Conservation (phyloP, 768 basidiomycete genomes). For the Auricularia cornea region DNA sequence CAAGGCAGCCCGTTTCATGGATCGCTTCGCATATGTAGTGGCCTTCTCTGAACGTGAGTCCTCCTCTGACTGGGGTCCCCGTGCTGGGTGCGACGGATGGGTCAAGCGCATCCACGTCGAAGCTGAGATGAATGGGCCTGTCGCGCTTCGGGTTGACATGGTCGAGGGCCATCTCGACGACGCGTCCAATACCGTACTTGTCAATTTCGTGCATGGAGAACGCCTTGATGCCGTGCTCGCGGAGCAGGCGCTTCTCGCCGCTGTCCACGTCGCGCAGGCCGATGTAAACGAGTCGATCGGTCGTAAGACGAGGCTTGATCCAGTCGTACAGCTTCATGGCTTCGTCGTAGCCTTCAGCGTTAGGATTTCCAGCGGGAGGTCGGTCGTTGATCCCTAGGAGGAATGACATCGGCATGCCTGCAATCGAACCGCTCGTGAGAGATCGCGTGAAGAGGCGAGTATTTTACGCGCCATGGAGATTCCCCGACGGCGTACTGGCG, state of each 20-base stretch:
- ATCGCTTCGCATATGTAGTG: conserved; percentile 95
- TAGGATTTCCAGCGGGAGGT: not conserved
- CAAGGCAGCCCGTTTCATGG: conserved; percentile 85
- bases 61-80: conserved; percentile 90
- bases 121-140: conserved; percentile 87
- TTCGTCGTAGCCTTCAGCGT: conserved; percentile 36
- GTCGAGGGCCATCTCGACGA: conserved; percentile 94
- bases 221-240: conserved; percentile 76
- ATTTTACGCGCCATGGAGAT: conserved; percentile 63
- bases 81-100: conserved; percentile 95
- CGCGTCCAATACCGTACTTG: conserved; percentile 83
- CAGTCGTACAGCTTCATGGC: conserved; percentile 41
- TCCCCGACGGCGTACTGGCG: conserved; percentile 47
- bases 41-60: conserved; percentile 94
- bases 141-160: conserved; percentile 81
- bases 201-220: conserved; percentile 88
- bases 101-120: conserved; percentile 93
- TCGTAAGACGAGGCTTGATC: conserved; percentile 56
- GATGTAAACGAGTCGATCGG: conserved; percentile 87
- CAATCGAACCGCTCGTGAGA: too few species aligned
- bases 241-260: conserved; percentile 81
- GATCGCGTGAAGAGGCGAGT: too few species aligned
- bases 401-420: conserved; percentile 90
- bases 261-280: conserved; percentile 89
- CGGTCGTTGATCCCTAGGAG: conserved; percentile 45